Percentiles rank a stretch among this genome's conserved stretches.
These are phyloP conservation scores for Petunia secreta DNA, from an alignment of 257 asterid genomes.

Conservation along the genomic window DNA sequence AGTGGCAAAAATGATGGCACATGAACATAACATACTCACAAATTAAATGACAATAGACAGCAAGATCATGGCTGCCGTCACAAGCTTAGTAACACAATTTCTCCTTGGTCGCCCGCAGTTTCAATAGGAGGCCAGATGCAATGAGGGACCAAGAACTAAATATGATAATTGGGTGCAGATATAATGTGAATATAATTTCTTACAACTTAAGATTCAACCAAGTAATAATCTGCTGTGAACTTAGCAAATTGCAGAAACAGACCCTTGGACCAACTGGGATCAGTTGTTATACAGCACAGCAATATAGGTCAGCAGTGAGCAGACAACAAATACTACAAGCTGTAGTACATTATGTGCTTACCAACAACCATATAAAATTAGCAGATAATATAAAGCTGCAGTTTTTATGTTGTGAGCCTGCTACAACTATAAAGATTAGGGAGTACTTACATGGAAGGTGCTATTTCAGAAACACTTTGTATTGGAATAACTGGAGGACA, in stretches of 20 bases:
- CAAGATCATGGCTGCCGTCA: neutral
- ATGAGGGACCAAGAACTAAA: neutral
- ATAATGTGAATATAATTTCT: no score
- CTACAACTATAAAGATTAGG: neutral
- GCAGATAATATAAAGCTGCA: neutral
- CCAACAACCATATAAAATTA: no score
- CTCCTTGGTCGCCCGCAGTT: neutral
- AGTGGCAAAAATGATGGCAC: neutral
- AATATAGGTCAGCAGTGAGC: neutral
- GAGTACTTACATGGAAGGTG: neutral
- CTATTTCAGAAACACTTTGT: neutral
- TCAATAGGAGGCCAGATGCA: neutral
- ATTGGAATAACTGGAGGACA: neutral
- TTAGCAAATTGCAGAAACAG: neutral
- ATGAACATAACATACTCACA: neutral
- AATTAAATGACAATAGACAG: neutral
- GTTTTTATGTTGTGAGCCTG: neutral
- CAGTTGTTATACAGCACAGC: neutral
- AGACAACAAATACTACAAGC: neutral
- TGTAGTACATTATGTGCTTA: neutral
- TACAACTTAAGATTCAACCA: neutral
- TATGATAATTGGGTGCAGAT: neutral
- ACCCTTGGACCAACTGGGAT: neutral
- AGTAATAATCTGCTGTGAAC: neutral
- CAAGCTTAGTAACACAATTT: neutral